Conservation (phyloP, 768 basidiomycete genomes). For the Epithele typhae region DNA sequence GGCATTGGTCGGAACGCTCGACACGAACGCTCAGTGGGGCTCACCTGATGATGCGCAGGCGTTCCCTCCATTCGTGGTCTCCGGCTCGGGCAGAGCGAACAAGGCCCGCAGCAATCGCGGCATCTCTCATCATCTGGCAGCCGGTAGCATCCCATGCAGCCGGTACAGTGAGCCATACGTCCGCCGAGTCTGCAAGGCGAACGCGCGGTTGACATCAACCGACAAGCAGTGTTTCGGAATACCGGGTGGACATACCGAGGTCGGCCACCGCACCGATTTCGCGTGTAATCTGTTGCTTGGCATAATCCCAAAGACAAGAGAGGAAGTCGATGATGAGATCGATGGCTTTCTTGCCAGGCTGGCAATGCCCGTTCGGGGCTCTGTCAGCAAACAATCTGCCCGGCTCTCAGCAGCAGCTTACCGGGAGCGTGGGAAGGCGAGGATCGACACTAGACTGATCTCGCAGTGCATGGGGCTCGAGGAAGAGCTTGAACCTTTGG, state of each 20-base stretch:
- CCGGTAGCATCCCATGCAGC: constrained; percentile 90
- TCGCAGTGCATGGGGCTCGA: constrained; percentile 77
- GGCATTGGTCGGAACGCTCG: neutral
- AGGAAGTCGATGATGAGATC: constrained; percentile 85
- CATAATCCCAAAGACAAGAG: constrained; percentile 80
- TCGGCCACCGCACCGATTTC: constrained; percentile 86
- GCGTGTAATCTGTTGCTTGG: constrained; percentile 80
- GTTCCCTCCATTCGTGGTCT: constrained; percentile 74
- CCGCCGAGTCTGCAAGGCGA: constrained; percentile 60
- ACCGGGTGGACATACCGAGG: constrained; percentile 49
- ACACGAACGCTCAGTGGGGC: constrained; percentile 9
- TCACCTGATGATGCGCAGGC: constrained; percentile 77
- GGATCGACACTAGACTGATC: constrained; percentile 69
- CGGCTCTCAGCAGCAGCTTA: constrained; percentile 39
- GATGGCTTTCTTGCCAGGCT: constrained; percentile 72
- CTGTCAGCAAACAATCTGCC: too few species aligned
- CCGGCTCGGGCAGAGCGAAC: constrained; percentile 68
- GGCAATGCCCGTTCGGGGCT: neutral
- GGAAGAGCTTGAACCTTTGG: constrained; percentile 78
- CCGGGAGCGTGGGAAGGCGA: constrained; percentile 74
- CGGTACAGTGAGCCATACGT: constrained; percentile 84
- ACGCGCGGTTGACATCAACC: neutral
- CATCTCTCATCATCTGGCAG: constrained; percentile 81
- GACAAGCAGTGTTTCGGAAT: constrained; percentile 1
- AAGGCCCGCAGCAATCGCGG: constrained; percentile 76